phyloP scores from a whole-genome alignment of 2,329 filamentous ascomycete species.

The Xylaria sp. region DNA sequence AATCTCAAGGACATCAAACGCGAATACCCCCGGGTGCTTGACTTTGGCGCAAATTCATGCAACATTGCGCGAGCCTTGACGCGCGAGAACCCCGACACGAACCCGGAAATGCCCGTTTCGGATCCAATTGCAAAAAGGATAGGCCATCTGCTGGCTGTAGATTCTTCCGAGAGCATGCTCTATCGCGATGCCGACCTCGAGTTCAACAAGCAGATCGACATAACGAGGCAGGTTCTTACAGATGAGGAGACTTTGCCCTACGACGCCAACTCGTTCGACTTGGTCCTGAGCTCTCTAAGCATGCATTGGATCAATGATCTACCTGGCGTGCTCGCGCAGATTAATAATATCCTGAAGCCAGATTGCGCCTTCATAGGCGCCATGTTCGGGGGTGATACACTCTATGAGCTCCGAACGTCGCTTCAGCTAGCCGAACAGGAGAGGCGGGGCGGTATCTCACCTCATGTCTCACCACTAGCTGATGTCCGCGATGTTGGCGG shows the following conservation, averaged over 20 bases:
- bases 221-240: constrained; percentile 79
- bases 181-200: constrained; percentile 80
- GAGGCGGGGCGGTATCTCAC: constrained; percentile 87
- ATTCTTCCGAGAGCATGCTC: constrained; percentile 81
- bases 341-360: constrained; percentile 88
- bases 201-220: constrained; percentile 78
- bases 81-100: constrained; percentile 73
- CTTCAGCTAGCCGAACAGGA: constrained; percentile 94
- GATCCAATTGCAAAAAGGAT: constrained; percentile 78
- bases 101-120: constrained; percentile 60
- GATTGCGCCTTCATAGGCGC: constrained; percentile 93
- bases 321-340: constrained; percentile 82
- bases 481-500: constrained; percentile 93
- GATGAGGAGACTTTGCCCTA: constrained; percentile 82
- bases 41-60: constrained; percentile 95
- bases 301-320: constrained; percentile 99
- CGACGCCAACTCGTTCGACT: constrained; percentile 81
- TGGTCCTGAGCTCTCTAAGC: constrained; percentile 87
- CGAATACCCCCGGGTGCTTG: constrained; percentile 83
- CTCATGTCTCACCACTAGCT: constrained; percentile 89
- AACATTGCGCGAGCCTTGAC: constrained; percentile 88
- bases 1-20: constrained; percentile 80
- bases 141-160: constrained; percentile 79
- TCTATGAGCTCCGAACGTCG: constrained; percentile 93
- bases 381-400: constrained; percentile 94